Evolutionary conservation across 768 basidiomycete genomes (phyloP), one percentile per base, ranked within the genome.

Genomic region (Lentinula edodes): DNA sequence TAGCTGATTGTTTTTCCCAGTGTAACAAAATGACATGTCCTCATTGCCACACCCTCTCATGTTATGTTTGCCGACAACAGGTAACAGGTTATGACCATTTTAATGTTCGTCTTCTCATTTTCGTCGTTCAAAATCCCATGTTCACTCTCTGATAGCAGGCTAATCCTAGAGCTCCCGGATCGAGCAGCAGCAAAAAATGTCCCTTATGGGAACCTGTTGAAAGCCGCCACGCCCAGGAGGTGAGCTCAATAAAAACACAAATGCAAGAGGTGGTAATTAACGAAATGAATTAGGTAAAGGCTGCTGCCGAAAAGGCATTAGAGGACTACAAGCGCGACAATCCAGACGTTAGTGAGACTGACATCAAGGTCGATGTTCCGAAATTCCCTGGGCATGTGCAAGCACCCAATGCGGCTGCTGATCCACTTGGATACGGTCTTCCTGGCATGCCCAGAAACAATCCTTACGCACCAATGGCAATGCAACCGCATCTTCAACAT

Each of bases 1-100:
- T 16, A 10, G 6, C 10, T 52, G 13, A 15, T 23, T 66, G 38
- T 62, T 60, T 58, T 34, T 36, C 45, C 43, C 65, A 92, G 88
- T 96, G 95, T 75, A 96, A 96, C 82, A 96, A 96, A 72, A 95
- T 97, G 87, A 81, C 77, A 0, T 93, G 91, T 66, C 83, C 87
- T 1, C 74, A 87, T 62, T 96, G 95, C 68, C 63, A 51, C 1
- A 86, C 91, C 0, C 39, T 90, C 43, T 93, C 89, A 0, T 97
- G 95, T 72, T 95, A 97, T 68, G 76, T 93, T 28, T 96, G 95
- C 69, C 82, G 91, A 34, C 66, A 89, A 67, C 66, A 87, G 38
- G 89, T 95, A 43, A 74, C 36, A 0, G 90, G 90, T 1, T 93
- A 93, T 66, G 87, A 91, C 0, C 92, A 94, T 68, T 93, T 93